Evolutionary conservation across 495 filamentous ascomycete species (phyloP), one percentile per base, ranked within the genome.

Genomic region (Neurospora sp.): DNA sequence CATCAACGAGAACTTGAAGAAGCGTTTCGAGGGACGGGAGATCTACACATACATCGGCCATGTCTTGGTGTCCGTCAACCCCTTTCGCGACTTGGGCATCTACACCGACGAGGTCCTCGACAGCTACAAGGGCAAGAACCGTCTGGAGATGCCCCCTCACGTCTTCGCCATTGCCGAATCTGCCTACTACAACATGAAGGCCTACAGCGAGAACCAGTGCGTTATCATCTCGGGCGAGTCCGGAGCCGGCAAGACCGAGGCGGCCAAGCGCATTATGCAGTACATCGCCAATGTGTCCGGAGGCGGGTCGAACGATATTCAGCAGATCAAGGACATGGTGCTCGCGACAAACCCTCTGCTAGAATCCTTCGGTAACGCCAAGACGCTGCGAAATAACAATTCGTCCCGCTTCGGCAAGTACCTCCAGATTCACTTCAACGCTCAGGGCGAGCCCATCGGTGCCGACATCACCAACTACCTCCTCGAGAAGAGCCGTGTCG

Each of bases 21-120:
- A 97, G 81, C 91, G 96, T 48, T 99, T 99, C 81, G 92, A 98
- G 77, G 93, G 94, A 86, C 90, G 85, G 75, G 94, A 98, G 84
- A 99, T 99, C 80, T 99, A 99, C 84, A 99, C 96, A 72, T 99
- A 99, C 85, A 99, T 99, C 79, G 96, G 96, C 82, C 95, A 98
- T 93, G 96, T 99, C 81, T 82, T 99, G 86, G 96, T 99, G 75
- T 98, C 96, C 38, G 96, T 99, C 82, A 99, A 99, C 83, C 96
- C 96, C 61, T 99, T 99, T 83, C 90, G 92, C 79, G 96, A 99
- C 79, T 87, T 99, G 86, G 96, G 96, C 71, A 98, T 99, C 81
- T 99, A 99, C 84, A 98, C 94, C 76, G 95, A 98, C 73, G 83
- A 89, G 74, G 94, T 98, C 40, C 90, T 98, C 76, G 88, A 94